Conservation (phyloP, 2,329 filamentous ascomycete genomes). For the Fusarium secorum region DNA sequence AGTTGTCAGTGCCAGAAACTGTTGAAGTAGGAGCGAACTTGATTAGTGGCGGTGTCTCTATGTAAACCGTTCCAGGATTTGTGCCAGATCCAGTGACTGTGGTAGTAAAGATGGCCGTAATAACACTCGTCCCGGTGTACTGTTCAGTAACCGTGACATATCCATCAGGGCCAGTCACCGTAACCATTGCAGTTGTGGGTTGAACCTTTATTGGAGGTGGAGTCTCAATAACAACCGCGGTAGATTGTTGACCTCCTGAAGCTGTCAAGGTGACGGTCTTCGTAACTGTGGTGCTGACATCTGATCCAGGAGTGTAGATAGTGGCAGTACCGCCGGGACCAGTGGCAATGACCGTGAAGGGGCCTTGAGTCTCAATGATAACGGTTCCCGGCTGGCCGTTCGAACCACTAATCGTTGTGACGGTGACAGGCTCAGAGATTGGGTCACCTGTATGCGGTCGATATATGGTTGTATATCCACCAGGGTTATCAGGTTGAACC, state of each 20-base stretch:
- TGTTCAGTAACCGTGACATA: constrained; percentile 10
- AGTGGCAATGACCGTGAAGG: constrained; percentile 18
- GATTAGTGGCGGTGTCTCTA: constrained; percentile 20
- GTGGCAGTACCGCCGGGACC: constrained; percentile 8
- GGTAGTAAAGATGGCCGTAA: constrained; percentile 23
- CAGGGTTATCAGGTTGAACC: constrained; percentile 10
- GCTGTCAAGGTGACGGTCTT: constrained; percentile 14
- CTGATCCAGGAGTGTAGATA: constrained; percentile 21
- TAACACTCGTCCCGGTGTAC: constrained; percentile 10
- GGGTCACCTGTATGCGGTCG: constrained; percentile 16
- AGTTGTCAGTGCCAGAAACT: constrained; percentile 15
- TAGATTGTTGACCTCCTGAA: constrained; percentile 4
- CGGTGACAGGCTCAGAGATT: constrained; percentile 21
- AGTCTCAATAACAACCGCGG: constrained; percentile 16
- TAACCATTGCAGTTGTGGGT: constrained; percentile 1
- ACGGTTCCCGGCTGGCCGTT: constrained; percentile 28
- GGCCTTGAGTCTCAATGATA: constrained; percentile 27
- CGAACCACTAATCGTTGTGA: constrained; percentile 22
- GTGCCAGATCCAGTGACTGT: constrained; percentile 17
- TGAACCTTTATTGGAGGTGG: constrained; percentile 18
- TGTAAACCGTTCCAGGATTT: constrained; percentile 22
- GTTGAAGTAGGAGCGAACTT: constrained; percentile 20
- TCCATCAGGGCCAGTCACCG: constrained; percentile 2
- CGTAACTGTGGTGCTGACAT: constrained; percentile 11
- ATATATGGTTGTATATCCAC: constrained; percentile 19